A percentile compares a stretch with the other conserved stretches of the same genome.
Conservation (phyloP, 495 filamentous ascomycete species). For the Rusavskia elegans region DNA sequence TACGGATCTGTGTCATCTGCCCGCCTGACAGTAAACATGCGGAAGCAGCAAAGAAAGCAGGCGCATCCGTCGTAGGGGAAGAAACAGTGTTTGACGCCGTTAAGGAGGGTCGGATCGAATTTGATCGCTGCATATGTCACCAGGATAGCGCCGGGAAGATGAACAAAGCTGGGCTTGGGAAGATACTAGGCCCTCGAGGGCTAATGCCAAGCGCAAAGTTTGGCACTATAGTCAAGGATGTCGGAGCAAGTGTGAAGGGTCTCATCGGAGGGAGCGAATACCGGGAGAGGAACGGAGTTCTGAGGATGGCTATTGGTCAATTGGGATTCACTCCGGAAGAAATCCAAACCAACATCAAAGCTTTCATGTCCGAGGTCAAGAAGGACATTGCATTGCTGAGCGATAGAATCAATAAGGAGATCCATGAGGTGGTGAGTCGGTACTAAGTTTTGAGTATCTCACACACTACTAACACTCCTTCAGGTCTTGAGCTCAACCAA, state of each 20-base stretch:
- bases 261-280: conserved; percentile 76
- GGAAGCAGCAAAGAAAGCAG: conserved; percentile 52
- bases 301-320: conserved; percentile 80
- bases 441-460: neutral
- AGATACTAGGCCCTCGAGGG: conserved; percentile 72
- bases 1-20: conserved; percentile 76
- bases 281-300: conserved; percentile 67
- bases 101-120: conserved; percentile 57
- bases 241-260: conserved; percentile 50
- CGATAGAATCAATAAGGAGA: conserved; percentile 58
- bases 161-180: conserved; percentile 61
- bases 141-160: conserved; percentile 53
- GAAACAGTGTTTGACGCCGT: conserved; percentile 70
- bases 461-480: neutral
- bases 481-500: conserved; percentile 76
- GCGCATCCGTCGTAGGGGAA: conserved; percentile 71
- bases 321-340: conserved; percentile 78
- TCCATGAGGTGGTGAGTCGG: conserved; percentile 70
- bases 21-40: conserved; percentile 55
- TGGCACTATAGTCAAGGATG: conserved; percentile 73
- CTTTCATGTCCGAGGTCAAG: conserved; percentile 62
- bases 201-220: conserved; percentile 83
- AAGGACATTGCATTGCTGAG: conserved; percentile 53
- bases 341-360: conserved; percentile 69
- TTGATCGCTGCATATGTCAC: conserved; percentile 82